Base-by-base conservation (phyloP, 2,329 filamentous ascomycete genomes). In the Monilinia vaccinii-corymbosi region DNA sequence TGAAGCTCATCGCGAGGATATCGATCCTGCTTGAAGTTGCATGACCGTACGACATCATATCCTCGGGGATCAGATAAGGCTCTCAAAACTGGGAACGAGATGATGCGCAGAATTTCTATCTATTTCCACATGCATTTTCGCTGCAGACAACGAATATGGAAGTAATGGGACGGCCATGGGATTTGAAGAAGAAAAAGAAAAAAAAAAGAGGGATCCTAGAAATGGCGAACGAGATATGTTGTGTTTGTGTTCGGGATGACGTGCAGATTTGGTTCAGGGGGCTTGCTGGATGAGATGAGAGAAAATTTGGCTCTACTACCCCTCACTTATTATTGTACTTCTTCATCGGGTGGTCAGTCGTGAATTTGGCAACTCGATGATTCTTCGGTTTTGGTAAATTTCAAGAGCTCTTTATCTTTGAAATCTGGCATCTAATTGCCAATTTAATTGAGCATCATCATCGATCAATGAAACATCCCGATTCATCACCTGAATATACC, bases 251-350 rank as follows among this genome's bases (percentile, higher is more conserved):
- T 32, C 32, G 25, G 45, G 45, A 58, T 58, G 55, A 50, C 45
- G 34, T 58, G 55, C 55, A 58, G 45, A 40, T 49, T 38, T 21
- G n/a, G 55, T 48, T 42, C 45, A 58, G 34, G 25, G 42, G 55
- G 45, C 34, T 49, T 50, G 23, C 14, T 31, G 23, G 45, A 48
- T 10, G 16, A 25, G 49, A 42, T 42, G 49, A 42, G 34, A 21
- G n/a, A 42, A 42, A 52, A 16, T 31, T 40, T 42, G 2, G 14
- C 38, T 18, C 36, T 21, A 13, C 23, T 28, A 23, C n/a, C 6
- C 16, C 21, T 23, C 40, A 34, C 36, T n/a, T n/a, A n/a, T 52
- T 1, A 11, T 14, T 13, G 49, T 52, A 31, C 36, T n/a, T 31
- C 36, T 38, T 8, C 25, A 16, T 25, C 23, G 10, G 23, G 18